Evolutionary conservation across 108 stramenopile species (phyloP).

Genomic region (Fistulifera solaris): DNA sequence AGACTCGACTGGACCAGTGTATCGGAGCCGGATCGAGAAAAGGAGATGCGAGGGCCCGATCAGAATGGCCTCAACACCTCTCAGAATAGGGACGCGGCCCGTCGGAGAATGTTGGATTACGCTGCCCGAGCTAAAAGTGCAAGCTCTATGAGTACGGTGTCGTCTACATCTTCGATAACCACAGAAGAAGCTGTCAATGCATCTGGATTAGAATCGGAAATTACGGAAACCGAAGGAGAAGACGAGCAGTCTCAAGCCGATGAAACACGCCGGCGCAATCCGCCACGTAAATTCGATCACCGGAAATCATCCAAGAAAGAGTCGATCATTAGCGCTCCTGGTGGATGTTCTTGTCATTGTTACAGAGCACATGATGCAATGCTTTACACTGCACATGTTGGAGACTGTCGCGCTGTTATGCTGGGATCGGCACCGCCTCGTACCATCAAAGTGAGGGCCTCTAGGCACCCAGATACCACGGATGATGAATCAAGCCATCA

Average conservation of each 20-base stretch:
- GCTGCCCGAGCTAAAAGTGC: slow-evolving; percentile 57
- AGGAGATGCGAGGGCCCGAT: slow-evolving; percentile 30
- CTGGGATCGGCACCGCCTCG: slow-evolving; percentile 65
- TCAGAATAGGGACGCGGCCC: slow-evolving; percentile 69
- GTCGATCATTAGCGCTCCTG: slow-evolving; percentile 40
- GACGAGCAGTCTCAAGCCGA: slow-evolving; percentile 43
- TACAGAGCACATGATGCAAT: slow-evolving; percentile 71
- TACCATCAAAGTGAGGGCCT: slow-evolving; percentile 67
- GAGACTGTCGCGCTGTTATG: slow-evolving; percentile 82
- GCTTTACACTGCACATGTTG: slow-evolving; percentile 77
- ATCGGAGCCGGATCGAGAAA: slow-evolving; percentile 27
- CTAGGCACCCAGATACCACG: slow-evolving; percentile 38
- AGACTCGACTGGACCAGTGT: slow-evolving; percentile 63
- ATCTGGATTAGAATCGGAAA: slow-evolving; percentile 59
- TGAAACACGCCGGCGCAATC: slow-evolving; percentile 17
- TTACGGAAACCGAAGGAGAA: slow-evolving; percentile 70
- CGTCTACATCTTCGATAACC: slow-evolving; percentile 58
- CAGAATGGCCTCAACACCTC: slow-evolving; percentile 52
- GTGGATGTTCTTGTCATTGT: slow-evolving; percentile 63
- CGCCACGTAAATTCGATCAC: slow-evolving; percentile 6
- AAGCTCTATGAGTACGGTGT: slow-evolving; percentile 59
- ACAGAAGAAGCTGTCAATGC: slow-evolving; percentile 43
- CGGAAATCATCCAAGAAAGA: slow-evolving; percentile 26
- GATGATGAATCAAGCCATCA: slow-evolving; percentile 67
- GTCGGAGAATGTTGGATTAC: slow-evolving; percentile 62